phyloP scores from a whole-genome alignment of 371 early-diverging fungal genomes.

The Haplosporangium sp. region DNA sequence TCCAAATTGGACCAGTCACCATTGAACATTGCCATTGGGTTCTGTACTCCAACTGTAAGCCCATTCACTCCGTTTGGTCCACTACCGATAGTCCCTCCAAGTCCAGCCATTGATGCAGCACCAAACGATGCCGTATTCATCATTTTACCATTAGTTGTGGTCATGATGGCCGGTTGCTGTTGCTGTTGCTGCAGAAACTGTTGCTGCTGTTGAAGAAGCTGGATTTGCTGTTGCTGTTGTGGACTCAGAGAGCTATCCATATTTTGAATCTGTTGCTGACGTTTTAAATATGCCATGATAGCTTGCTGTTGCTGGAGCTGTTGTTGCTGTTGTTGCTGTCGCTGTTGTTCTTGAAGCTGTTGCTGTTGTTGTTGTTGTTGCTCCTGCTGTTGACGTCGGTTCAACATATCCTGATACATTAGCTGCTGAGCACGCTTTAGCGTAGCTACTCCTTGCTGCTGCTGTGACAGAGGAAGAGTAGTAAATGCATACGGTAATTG shows the following conservation, averaged over 20 bases:
- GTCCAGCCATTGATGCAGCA: constrained; percentile 22
- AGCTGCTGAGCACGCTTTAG: constrained; percentile 52
- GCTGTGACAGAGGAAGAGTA: constrained; percentile 49
- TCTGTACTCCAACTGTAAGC: constrained; percentile 45
- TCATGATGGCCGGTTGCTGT: constrained; percentile 46
- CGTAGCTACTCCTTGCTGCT: constrained; percentile 54
- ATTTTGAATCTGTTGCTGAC: constrained; percentile 52
- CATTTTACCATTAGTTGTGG: constrained; percentile 55
- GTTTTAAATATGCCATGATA: constrained; percentile 53
- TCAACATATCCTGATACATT: constrained; percentile 56
- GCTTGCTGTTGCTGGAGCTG: constrained; percentile 42
- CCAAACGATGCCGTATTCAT: constrained; percentile 43
- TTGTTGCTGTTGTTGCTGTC: constrained; percentile 30
- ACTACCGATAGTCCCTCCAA: constrained; percentile 17
- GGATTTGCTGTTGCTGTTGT: constrained; percentile 54
- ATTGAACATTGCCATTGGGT: constrained; percentile 56
- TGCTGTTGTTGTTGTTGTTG: constrained; percentile 16
- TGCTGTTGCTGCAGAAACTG: constrained; percentile 28
- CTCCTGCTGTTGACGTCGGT: constrained; percentile 25
- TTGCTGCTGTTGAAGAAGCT: constrained; percentile 27
- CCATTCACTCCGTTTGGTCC: constrained; percentile 23
- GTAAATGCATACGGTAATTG: constrained; percentile 55
- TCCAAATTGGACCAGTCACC: constrained; percentile 56
- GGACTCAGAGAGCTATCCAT: constrained; percentile 46
- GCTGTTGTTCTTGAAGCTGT: constrained; percentile 46